phyloP scores from a whole-genome alignment of 352 stramenopile species.

The Pythium utonaiense region DNA sequence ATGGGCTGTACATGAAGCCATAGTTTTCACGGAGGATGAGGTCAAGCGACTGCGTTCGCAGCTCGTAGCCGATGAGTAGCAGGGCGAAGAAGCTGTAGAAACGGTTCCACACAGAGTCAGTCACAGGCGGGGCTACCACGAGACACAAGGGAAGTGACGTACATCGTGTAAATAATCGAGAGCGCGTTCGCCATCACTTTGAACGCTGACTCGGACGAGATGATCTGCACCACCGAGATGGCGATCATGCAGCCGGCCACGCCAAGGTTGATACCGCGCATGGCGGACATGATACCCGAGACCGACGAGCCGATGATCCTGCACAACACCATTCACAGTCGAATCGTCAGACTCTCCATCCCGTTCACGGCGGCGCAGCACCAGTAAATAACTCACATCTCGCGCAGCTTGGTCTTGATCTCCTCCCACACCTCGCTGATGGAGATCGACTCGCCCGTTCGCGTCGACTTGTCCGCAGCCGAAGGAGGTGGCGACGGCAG shows the following conservation, averaged over 20 bases:
- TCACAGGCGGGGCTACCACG: too few relatives aligned
- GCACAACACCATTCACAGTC: neutral
- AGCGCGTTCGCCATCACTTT: constrained; percentile 71
- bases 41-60: constrained; percentile 69
- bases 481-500: constrained; percentile 70
- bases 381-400: constrained; percentile 56
- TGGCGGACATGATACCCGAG: constrained; percentile 68
- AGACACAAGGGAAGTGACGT: too few relatives aligned
- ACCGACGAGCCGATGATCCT: constrained; percentile 82
- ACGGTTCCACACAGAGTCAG: too few relatives aligned
- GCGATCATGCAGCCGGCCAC: constrained; percentile 74
- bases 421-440: constrained; percentile 83
- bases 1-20: constrained; percentile 89
- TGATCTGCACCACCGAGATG: constrained; percentile 64
- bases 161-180: constrained; percentile 87
- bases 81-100: constrained; percentile 73
- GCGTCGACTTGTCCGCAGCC: constrained; percentile 65
- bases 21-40: constrained; percentile 72
- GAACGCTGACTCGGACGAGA: constrained; percentile 62
- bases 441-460: constrained; percentile 64
- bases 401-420: constrained; percentile 73
- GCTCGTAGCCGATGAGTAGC: constrained; percentile 81
- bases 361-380: too few relatives aligned
- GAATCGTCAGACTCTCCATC: neutral
- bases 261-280: constrained; percentile 74